Percentiles rank a stretch among this genome's conserved stretches.
phyloP scores from a whole-genome alignment of 306 rosid genomes.

The Prosopis cineraria region DNA sequence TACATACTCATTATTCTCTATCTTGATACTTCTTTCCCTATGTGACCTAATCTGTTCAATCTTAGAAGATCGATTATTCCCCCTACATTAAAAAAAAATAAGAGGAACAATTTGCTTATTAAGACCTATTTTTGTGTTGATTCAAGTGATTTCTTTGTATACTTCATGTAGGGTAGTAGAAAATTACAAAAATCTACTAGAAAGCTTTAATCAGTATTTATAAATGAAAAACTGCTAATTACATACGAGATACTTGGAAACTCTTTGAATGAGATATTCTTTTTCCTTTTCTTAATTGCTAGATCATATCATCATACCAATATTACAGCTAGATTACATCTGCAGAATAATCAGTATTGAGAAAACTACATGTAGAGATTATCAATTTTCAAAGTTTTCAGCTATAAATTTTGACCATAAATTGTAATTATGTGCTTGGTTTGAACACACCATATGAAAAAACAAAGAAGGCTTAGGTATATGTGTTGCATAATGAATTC shows the following conservation, averaged over 20 bases:
- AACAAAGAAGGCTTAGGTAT: background rate
- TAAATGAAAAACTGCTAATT: too few species aligned
- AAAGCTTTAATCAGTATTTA: background rate
- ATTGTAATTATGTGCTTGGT: background rate
- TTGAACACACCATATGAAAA: background rate
- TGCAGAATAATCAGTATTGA: too few species aligned
- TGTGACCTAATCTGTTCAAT: too few species aligned
- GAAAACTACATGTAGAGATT: too few species aligned
- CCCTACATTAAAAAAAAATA: background rate
- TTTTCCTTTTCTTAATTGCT: too few species aligned
- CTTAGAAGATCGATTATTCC: too few species aligned
- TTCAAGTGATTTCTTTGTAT: background rate
- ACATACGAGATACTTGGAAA: too few species aligned
- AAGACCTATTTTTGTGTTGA: background rate
- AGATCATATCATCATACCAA: background rate
- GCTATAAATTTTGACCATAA: too few species aligned
- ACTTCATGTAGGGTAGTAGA: background rate
- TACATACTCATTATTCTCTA: too few species aligned
- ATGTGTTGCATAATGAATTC: background rate
- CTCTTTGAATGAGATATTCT: too few species aligned
- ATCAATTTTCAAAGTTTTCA: background rate
- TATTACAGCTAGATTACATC: background rate
- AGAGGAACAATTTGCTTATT: background rate
- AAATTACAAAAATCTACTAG: background rate
- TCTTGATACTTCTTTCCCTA: too few species aligned